These are phyloP conservation scores for Colletotrichum eleusines DNA, from an alignment of 2,329 filamentous ascomycete genomes.

Conservation along the genomic window DNA sequence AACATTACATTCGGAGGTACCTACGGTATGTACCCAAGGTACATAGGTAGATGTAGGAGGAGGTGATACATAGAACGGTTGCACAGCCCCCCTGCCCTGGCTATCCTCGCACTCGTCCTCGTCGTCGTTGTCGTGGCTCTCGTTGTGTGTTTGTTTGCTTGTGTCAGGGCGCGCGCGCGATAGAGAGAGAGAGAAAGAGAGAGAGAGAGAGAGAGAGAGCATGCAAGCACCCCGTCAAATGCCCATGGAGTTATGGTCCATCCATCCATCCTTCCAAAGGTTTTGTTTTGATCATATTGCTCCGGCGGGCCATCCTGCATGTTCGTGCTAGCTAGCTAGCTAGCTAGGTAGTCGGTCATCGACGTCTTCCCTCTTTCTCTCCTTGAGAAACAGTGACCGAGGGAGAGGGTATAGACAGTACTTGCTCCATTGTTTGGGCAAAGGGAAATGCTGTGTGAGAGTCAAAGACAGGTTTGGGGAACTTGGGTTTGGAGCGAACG, in stretches of 20 bases:
- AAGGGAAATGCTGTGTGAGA: neutral
- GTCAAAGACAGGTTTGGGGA: neutral
- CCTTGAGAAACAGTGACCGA: neutral
- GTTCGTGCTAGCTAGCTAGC: neutral
- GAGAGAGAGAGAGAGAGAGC: neutral
- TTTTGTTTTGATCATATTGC: neutral
- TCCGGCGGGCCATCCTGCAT: neutral
- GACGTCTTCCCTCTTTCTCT: neutral
- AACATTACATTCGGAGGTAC: neutral
- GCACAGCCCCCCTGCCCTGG: slow-evolving; percentile 17
- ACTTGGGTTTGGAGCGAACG: neutral
- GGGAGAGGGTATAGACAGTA: too few relatives aligned
- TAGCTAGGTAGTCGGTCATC: too few relatives aligned
- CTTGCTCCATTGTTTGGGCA: neutral
- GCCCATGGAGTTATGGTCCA: neutral
- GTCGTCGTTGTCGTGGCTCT: neutral
- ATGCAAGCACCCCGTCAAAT: neutral
- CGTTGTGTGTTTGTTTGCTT: neutral
- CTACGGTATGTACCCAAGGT: too few relatives aligned
- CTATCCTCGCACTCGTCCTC: slow-evolving; percentile 6
- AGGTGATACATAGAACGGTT: slow-evolving; percentile 13
- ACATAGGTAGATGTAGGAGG: neutral
- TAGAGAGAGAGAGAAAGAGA: neutral
- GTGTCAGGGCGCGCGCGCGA: neutral
- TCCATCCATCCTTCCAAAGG: neutral